Evolutionary conservation across 2,329 filamentous ascomycete genomes (phyloP).

Genomic region (Colletotrichum eremochloae): DNA sequence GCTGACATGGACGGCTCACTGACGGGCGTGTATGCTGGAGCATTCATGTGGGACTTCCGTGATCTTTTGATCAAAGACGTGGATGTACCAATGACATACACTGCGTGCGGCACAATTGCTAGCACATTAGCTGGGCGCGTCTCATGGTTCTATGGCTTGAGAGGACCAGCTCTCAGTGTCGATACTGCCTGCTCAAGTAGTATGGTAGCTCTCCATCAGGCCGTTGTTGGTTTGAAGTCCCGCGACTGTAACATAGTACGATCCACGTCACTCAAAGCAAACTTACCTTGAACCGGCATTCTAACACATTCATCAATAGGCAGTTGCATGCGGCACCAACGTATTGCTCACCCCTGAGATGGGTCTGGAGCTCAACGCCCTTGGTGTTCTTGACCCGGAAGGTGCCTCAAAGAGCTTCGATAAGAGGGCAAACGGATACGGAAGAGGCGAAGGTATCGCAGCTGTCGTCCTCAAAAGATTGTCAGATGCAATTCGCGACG

Average conservation of each 20-base stretch:
- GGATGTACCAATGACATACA: slow-evolving; percentile 51
- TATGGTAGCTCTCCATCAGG: slow-evolving; percentile 61
- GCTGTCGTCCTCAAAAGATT: slow-evolving; percentile 58
- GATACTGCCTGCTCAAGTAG: slow-evolving; percentile 66
- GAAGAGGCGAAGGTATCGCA: slow-evolving; percentile 72
- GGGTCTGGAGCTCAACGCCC: slow-evolving; percentile 18
- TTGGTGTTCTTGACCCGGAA: slow-evolving; percentile 21
- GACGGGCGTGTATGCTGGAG: slow-evolving; percentile 62
- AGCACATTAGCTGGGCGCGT: slow-evolving; percentile 46
- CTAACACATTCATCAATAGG: neutral
- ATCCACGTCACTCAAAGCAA: neutral
- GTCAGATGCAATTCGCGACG: slow-evolving; percentile 11
- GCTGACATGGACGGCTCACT: slow-evolving; percentile 2
- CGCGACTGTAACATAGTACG: slow-evolving; percentile 25
- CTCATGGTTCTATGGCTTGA: slow-evolving; percentile 60
- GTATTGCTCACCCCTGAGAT: slow-evolving; percentile 23
- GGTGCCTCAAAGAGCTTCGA: slow-evolving; percentile 58
- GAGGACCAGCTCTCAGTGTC: slow-evolving; percentile 61
- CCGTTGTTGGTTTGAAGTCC: slow-evolving; percentile 43
- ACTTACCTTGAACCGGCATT: neutral
- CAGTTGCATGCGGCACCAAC: slow-evolving; percentile 26
- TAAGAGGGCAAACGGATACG: slow-evolving; percentile 71
- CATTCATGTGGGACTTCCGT: slow-evolving; percentile 53
- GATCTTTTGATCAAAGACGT: slow-evolving; percentile 46
- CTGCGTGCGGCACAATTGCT: slow-evolving; percentile 13